Conservation (phyloP, 1,284 basidiomycete genomes). For the Moesziomyces sp. region DNA sequence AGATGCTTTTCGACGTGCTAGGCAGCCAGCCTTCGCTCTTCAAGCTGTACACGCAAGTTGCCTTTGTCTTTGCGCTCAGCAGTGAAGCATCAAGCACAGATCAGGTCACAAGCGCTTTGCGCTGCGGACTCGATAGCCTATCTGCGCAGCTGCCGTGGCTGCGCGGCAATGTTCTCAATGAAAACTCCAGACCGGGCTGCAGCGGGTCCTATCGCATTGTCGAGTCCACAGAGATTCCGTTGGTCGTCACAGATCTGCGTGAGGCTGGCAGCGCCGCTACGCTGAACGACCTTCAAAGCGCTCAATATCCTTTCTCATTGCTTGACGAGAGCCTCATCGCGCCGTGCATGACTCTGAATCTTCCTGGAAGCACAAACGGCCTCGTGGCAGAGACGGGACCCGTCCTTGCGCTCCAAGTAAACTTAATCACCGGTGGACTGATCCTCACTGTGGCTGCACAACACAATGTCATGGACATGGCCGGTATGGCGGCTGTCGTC, state of each 20-base stretch:
- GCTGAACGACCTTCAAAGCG: neutral
- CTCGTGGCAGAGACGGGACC: conserved; percentile 6
- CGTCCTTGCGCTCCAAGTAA: conserved; percentile 1
- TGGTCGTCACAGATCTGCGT: conserved; percentile 1
- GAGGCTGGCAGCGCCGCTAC: neutral
- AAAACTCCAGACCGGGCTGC: neutral
- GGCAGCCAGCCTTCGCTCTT: conserved; percentile 4
- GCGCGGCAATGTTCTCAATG: conserved; percentile 1
- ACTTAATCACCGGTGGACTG: neutral
- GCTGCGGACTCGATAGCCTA: conserved; percentile 1
- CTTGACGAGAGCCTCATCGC: conserved; percentile 7
- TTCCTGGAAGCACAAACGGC: neutral
- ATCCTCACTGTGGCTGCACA: conserved; percentile 2
- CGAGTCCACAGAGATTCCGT: neutral
- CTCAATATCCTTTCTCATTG: conserved; percentile 5
- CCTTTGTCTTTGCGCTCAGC: neutral
- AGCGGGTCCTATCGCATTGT: conserved; percentile 5
- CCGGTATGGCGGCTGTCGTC: conserved; percentile 1
- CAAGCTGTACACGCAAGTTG: conserved; percentile 5
- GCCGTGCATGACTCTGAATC: conserved; percentile 7
- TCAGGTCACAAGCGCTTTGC: neutral
- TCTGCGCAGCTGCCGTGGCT: conserved; percentile 6
- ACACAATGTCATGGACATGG: conserved; percentile 12
- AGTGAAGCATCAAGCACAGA: neutral
- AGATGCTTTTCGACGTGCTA: neutral